Base-by-base conservation (phyloP, 192 early-diverging fungal species). In the Coemansia erecta region DNA sequence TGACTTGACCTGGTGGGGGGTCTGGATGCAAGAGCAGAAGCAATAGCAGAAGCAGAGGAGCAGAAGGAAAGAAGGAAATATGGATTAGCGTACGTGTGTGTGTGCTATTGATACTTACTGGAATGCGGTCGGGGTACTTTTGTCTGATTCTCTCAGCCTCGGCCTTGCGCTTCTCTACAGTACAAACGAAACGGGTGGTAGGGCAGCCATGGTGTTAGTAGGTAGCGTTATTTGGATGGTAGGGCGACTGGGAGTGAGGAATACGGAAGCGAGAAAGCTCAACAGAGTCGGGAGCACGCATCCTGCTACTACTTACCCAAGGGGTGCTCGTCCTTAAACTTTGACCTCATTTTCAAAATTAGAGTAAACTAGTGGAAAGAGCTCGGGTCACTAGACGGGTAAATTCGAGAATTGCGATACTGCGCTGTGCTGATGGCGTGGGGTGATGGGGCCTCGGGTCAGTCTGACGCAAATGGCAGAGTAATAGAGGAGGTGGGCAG, bases 261-360 rank as follows among this genome's bases (percentile, higher is more conserved):
- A 53, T 8, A 44, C 28, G 43, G 51, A 47, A 55, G 15, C 19
- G n/a, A 47, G 7, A 40, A 31, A 35, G 40, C 11, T 46, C 22
- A 8, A 44, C 14, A 44, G 2, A 44, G 12, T 39, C 22, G 43
- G 44, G 17, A 40, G 57, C 14, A 48, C 43, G 14, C 11, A 19
- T 43, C 40, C 8, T 24, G 23, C 47, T 43, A 47, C 31, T 31
- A 45, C 87, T 64, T 87, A 94, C 92, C 92, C 71, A 94, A 94
- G 28, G 88, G 87, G 66, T 98, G 94, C 68, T 98, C 95, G 78
- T 95, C 92, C 84, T 98, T 94, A 70, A 97, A 97, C 76, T 94
- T 89, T 58, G 92, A 94, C 65, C 86, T 83, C 83, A 90, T 87
- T 64, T 73, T 83, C n/a, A 18, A 41, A 44, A 35, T 40, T 50